phyloP scores from a whole-genome alignment of 2,329 filamentous ascomycete genomes.

The Amesomyces nigricolor region DNA sequence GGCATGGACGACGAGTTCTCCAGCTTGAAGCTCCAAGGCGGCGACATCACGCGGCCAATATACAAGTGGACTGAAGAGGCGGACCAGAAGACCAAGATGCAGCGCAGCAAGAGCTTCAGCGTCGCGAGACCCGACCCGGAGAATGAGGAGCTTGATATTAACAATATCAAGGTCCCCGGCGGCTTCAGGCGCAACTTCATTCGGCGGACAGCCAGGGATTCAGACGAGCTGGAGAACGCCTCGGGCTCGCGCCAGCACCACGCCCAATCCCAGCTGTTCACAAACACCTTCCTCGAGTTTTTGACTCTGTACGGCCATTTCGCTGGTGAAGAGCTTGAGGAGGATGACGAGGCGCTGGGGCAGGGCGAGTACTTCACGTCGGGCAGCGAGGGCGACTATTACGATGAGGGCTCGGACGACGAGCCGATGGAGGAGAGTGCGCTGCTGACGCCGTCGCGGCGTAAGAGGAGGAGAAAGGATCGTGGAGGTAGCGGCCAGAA shows the following conservation, averaged over 20 bases:
- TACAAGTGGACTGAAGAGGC: conserved; percentile 95
- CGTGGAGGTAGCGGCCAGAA: conserved; percentile 71
- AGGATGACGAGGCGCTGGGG: conserved; percentile 84
- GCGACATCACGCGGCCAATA: conserved; percentile 89
- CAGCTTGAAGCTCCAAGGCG: conserved; percentile 85
- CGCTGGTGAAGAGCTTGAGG: conserved; percentile 91
- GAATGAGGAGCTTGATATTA: conserved; percentile 75
- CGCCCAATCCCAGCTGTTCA: conserved; percentile 62
- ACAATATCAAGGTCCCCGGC: conserved; percentile 85
- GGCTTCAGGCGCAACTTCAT: conserved; percentile 90
- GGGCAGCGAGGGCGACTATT: conserved; percentile 61
- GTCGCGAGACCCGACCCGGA: conserved; percentile 71
- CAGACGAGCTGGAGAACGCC: conserved; percentile 37
- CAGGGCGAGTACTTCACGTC: conserved; percentile 91
- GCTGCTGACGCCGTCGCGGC: conserved; percentile 68
- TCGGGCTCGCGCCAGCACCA: conserved; percentile 36
- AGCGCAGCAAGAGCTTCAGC: conserved; percentile 85
- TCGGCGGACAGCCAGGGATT: conserved; percentile 65
- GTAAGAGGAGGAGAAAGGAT: conserved; percentile 69
- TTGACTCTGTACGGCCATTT: conserved; percentile 94
- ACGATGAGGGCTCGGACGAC: conserved; percentile 54
- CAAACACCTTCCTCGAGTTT: conserved; percentile 93
- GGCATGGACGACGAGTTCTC: conserved; percentile 65
- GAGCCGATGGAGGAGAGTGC: conserved; percentile 86
- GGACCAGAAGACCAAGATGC: conserved; percentile 58